A percentile compares a stretch with the other conserved stretches of the same genome.
These are phyloP conservation scores for Fusarium albosuccineum DNA, from an alignment of 2,329 filamentous ascomycete genomes.

Conservation along the genomic window DNA sequence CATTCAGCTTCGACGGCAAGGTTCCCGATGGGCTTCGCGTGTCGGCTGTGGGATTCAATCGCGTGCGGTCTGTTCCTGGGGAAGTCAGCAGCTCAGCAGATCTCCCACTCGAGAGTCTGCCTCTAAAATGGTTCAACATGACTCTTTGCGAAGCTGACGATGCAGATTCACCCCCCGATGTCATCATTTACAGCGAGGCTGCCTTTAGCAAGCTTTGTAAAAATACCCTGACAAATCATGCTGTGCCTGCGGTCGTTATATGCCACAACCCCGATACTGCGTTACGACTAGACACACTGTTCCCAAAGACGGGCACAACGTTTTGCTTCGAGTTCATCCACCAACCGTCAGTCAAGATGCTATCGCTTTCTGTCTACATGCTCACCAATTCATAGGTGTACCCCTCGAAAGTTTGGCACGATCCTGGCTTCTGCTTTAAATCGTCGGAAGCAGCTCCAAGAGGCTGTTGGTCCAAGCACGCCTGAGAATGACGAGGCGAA, in stretches of 20 bases:
- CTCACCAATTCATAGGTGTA: background rate
- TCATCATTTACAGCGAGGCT: constrained; percentile 7
- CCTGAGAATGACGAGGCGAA: no score
- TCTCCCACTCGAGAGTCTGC: constrained; percentile 6
- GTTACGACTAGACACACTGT: background rate
- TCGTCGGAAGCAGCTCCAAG: background rate
- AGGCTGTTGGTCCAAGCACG: no score
- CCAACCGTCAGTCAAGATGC: background rate
- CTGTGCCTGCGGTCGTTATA: background rate
- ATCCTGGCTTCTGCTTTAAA: background rate
- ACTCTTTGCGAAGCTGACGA: background rate
- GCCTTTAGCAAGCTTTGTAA: background rate
- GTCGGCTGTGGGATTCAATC: background rate
- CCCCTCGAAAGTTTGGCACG: constrained; percentile 6
- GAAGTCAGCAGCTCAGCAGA: constrained; percentile 1
- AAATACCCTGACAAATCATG: background rate
- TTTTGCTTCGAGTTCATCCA: constrained; percentile 1
- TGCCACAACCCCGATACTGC: constrained; percentile 1
- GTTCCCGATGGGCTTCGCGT: background rate
- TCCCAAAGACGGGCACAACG: background rate
- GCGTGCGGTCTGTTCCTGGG: background rate
- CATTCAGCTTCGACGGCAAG: background rate
- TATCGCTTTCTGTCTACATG: background rate
- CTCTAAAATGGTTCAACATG: constrained; percentile 5
- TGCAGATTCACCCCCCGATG: background rate